Conservation (phyloP, 345 rosid species). For the Durio zibethinus region DNA sequence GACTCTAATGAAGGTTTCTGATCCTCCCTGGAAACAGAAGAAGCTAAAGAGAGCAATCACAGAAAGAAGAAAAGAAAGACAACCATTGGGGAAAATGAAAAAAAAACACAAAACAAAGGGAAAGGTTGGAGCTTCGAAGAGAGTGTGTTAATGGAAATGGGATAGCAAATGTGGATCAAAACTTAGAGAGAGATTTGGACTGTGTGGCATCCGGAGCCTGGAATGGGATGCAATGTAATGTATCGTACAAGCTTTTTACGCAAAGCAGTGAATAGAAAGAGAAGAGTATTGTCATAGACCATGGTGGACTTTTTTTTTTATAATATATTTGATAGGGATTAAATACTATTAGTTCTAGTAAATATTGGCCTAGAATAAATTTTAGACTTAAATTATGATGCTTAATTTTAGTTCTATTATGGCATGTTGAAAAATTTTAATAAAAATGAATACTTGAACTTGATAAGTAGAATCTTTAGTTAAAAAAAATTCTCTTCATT, state of each 20-base stretch:
- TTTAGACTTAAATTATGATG: too few species aligned
- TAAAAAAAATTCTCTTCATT: too few species aligned
- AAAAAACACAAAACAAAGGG: too few species aligned
- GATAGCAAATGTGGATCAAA: background rate
- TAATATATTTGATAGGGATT: too few species aligned
- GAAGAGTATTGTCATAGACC: background rate
- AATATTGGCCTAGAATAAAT: too few species aligned
- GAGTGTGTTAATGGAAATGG: slow-evolving; percentile 5
- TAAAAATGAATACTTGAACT: too few species aligned
- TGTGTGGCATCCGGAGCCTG: slow-evolving; percentile 29
- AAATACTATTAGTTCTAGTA: too few species aligned
- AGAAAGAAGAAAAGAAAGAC: slow-evolving; percentile 24
- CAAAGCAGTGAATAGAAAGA: background rate
- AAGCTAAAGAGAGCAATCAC: slow-evolving; percentile 18
- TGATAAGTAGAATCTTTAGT: too few species aligned
- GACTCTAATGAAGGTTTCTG: slow-evolving; percentile 53
- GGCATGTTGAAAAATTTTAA: too few species aligned
- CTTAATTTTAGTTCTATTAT: too few species aligned
- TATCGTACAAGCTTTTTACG: too few species aligned
- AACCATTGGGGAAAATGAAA: slow-evolving; percentile 34
- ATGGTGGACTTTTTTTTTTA: too few species aligned
- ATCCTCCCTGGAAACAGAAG: slow-evolving; percentile 26
- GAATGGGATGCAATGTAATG: background rate
- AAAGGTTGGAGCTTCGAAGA: slow-evolving; percentile 20
- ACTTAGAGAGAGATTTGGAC: slow-evolving; percentile 17